Evolutionary conservation across 495 filamentous ascomycete species (phyloP).

Genomic region (Aspergillus nidulans): DNA sequence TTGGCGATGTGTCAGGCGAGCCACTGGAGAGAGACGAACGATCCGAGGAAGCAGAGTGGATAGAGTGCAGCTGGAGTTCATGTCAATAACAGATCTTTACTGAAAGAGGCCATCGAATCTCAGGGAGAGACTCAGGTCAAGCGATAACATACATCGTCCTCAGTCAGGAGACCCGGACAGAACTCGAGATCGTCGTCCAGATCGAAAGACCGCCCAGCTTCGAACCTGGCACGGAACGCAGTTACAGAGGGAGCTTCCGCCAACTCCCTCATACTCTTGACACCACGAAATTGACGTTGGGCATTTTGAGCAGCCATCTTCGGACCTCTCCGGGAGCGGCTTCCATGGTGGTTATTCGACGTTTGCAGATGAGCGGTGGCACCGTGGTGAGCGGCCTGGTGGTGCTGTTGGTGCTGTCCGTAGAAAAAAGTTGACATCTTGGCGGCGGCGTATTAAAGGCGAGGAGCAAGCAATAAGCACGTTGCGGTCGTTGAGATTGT

Average conservation of each 20-base stretch:
- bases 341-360: slow-evolving; percentile 75
- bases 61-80: slow-evolving; percentile 66
- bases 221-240: slow-evolving; percentile 78
- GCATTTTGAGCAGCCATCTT: slow-evolving; percentile 75
- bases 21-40: slow-evolving; percentile 91
- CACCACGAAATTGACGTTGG: slow-evolving; percentile 78
- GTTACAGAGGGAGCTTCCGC: slow-evolving; percentile 69
- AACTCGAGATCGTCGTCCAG: slow-evolving; percentile 97
- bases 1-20: slow-evolving; percentile 87
- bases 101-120: slow-evolving; percentile 2
- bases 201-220: slow-evolving; percentile 92
- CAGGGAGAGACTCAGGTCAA: background rate
- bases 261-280: slow-evolving; percentile 83
- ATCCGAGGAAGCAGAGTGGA: slow-evolving; percentile 85
- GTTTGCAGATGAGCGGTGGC: slow-evolving; percentile 40
- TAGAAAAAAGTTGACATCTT: slow-evolving; percentile 80
- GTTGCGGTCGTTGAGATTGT: slow-evolving; percentile 22
- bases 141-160: slow-evolving; percentile 80
- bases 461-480: slow-evolving; percentile 9
- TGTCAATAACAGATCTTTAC: slow-evolving; percentile 15
- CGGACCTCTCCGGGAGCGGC: slow-evolving; percentile 82
- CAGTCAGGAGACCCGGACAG: slow-evolving; percentile 87
- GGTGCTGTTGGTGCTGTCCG: slow-evolving; percentile 49
- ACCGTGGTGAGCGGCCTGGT: slow-evolving; percentile 47
- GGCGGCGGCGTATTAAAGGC: slow-evolving; percentile 16